phyloP scores from a whole-genome alignment of 257 asterid genomes.

The Ophiorrhiza pumila region DNA sequence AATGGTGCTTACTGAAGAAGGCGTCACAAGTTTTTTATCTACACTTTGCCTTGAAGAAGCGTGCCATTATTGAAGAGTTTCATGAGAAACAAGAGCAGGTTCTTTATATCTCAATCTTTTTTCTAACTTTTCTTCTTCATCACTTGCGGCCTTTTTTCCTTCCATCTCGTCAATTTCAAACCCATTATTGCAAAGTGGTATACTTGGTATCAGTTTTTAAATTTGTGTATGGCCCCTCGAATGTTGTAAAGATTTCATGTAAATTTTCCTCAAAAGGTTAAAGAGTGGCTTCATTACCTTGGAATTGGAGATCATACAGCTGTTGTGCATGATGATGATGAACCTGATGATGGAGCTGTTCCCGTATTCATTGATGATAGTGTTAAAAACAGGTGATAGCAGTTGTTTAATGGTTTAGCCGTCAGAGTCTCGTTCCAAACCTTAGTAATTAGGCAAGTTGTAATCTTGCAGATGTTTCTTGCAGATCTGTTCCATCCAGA shows the following conservation, averaged over 20 bases:
- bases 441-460: background rate
- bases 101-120: constrained; percentile 29
- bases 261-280: constrained; percentile 43
- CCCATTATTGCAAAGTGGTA: background rate
- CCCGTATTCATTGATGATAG: constrained; percentile 56
- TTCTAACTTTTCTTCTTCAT: background rate
- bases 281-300: constrained; percentile 78
- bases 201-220: background rate
- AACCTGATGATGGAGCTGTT: constrained; percentile 80
- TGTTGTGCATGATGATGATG: constrained; percentile 70
- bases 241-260: background rate
- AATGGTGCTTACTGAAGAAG: constrained; percentile 76
- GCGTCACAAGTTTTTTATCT: constrained; percentile 90
- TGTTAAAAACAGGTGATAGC: constrained; percentile 55
- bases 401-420: constrained; percentile 16
- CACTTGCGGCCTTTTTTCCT: background rate
- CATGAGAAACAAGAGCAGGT: constrained; percentile 98
- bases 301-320: constrained; percentile 85
- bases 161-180: background rate
- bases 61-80: constrained; percentile 76
- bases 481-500: constrained; percentile 80
- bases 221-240: constrained; percentile 9
- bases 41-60: constrained; percentile 80
- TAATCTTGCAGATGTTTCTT: constrained; percentile 17
- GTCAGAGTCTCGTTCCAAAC: constrained; percentile 1